Base-by-base conservation (phyloP, 148 eudicot genomes). In the Chenopodium quinoa region DNA sequence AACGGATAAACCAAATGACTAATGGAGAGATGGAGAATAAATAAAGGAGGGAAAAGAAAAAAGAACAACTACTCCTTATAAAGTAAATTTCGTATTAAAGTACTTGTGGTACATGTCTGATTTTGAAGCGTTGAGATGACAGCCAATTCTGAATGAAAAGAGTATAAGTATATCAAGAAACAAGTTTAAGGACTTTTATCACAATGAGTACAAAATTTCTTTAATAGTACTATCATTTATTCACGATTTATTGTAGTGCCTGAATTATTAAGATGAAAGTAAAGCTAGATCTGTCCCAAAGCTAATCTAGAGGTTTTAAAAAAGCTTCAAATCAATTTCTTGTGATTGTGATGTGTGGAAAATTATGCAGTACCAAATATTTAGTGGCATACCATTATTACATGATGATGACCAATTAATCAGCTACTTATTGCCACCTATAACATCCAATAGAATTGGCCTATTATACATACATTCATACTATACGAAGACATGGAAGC, bases 351-450 rank as follows among this genome's bases (percentile, higher is more conserved):
- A 63, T 34, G 31, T 34, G 27, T 9, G 27, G 82, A 78, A 79
- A 78, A 63, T 16, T 32, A 70, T 76, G 68, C 13, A 25, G 65
- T 68, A 64, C 71, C 63, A 79, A 58, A 56, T 4, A 66, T 37
- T 75, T 54, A 83, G 82, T 83, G 86, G 82, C 58, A 63, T 60
- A 56, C 76, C 86, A 83, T 75, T 67, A 83, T 58, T 68, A 25
- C n/a, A 44, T 77, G 75, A 67, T 66, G 46, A 78, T 47, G 85
- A 83, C 84, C 29, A 32, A 40, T 74, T 67, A 79, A 73, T 13
- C 78, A 79, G 23, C 68, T 37, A 73, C 56, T 16, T 64, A 68
- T 78, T 71, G 81, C 85, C 85, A 78, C 77, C 63, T 48, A 65
- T n/a, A 77, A 22, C 34, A 22, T 75, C 72, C 56, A 27, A 69